Base-by-base conservation (phyloP, 2,329 filamentous ascomycete species). In the Colletotrichum acutatum region DNA sequence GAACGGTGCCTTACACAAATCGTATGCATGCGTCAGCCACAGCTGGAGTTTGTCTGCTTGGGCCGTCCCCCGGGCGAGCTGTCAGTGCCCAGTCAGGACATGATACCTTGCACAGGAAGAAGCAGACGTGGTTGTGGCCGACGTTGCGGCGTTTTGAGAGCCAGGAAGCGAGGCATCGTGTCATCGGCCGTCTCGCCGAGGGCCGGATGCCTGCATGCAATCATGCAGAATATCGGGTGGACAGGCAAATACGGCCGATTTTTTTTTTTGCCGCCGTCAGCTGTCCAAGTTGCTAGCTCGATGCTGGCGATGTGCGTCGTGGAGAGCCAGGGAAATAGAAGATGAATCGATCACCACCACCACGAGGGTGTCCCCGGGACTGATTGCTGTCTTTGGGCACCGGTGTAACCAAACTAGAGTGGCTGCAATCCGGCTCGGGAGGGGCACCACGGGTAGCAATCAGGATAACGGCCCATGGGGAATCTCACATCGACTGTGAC, bases 161-260 rank as follows among this genome's bases (percentile, higher is more conserved):
- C 66, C 71, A 66, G 65, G 57, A n/a, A 42, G 63, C 32, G 61
- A 61, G 62, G 56, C 56, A 49, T 71, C 24, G 24, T 32, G 32
- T 53, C 34, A 46, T 60, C 56, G 37, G 67, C 24, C 16, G 61
- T 52, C 26, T 58, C 49, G 54, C 22, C 32, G 30, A 66, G 46
- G 24, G 46, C 49, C 71, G 71, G 71, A 28, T 70, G 56, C 56
- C 67, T 73, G 71, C 71, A 71, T 73, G 12, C 11, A 22, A 24
- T 60, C 32, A 66, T 73, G 67, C 66, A 66, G 54, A n/a, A 24
- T 16, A 49, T 62, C 56, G 66, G 66, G 66, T 49, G n/a, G 66
- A 56, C 68, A 69, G 65, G 34, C 37, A 53, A 53, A 59, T 64
- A 59, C 56, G 53, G 26, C 24, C 24, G 26, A 26, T 52, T 37